Percentiles rank a stretch among this genome's conserved stretches.
These are phyloP conservation scores for Podospora anserina DNA, from an alignment of 495 filamentous ascomycete species.

Conservation along the genomic window DNA sequence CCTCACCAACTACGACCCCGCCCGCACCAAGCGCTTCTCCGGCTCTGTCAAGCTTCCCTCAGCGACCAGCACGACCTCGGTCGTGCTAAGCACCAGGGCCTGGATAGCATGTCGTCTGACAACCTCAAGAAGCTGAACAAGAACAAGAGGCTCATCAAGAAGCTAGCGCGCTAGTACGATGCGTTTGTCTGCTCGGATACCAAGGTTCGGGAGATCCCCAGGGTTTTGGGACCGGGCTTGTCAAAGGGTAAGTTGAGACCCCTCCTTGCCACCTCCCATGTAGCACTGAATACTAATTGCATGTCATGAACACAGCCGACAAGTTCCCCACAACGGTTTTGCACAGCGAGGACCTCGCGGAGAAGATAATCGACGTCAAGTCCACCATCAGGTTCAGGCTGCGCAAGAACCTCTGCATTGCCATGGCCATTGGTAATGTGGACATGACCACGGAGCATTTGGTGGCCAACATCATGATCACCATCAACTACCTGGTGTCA, in stretches of 20 bases:
- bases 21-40: slow-evolving; percentile 57
- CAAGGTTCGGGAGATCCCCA: slow-evolving; percentile 98
- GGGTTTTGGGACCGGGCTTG: slow-evolving; percentile 96
- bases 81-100: slow-evolving; percentile 93
- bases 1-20: background rate
- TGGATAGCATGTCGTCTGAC: slow-evolving; percentile 94
- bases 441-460: slow-evolving; percentile 95
- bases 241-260: slow-evolving; percentile 57
- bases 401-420: slow-evolving; percentile 99
- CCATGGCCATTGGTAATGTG: slow-evolving; percentile 97
- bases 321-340: slow-evolving; percentile 99
- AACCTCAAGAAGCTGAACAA: slow-evolving; percentile 99
- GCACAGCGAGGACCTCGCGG: slow-evolving; percentile 84
- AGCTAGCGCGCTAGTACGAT: slow-evolving; percentile 99
- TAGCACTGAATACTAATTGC: too few relatives aligned
- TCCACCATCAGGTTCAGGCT: slow-evolving; percentile 99
- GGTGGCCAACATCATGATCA: slow-evolving; percentile 88
- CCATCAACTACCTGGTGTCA: slow-evolving; percentile 99
- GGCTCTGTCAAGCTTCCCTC: slow-evolving; percentile 82
- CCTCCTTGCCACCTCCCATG: too few relatives aligned
- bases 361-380: slow-evolving; percentile 98
- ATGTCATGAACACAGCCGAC: slow-evolving; percentile 53
- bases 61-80: slow-evolving; percentile 99
- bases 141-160: slow-evolving; percentile 99
- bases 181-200: slow-evolving; percentile 94